A percentile compares a stretch with the other conserved stretches of the same genome.
Evolutionary conservation across 495 filamentous ascomycete species (phyloP).

Genomic region (Ramalina peruviana): DNA sequence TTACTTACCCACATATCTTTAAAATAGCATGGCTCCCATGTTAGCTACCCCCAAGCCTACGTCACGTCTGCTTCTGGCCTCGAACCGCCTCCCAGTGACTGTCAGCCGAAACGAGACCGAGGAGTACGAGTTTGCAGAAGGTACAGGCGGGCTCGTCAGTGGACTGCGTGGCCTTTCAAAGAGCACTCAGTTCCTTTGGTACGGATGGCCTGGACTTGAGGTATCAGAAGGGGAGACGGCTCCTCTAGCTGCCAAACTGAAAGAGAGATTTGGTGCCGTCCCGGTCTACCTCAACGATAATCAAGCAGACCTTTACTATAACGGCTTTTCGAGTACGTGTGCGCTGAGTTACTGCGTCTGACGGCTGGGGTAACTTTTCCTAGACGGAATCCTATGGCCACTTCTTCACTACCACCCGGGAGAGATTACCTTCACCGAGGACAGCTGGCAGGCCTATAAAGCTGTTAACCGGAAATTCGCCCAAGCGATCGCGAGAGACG

Average conservation of each 20-base stretch:
- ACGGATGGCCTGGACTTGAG: conserved; percentile 90
- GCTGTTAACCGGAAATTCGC: conserved; percentile 82
- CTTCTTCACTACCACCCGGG: conserved; percentile 92
- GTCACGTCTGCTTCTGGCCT: conserved; percentile 59
- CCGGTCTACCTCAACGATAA: conserved; percentile 71
- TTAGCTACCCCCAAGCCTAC: background rate
- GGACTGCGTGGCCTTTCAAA: conserved; percentile 83
- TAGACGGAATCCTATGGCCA: conserved; percentile 91
- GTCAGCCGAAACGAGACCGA: conserved; percentile 83
- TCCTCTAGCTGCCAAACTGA: conserved; percentile 48
- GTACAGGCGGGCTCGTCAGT: conserved; percentile 84
- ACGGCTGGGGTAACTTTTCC: background rate
- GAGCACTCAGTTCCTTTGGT: conserved; percentile 89
- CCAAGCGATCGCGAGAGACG: conserved; percentile 54
- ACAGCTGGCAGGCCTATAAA: conserved; percentile 72
- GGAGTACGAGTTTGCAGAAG: conserved; percentile 80
- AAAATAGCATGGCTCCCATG: background rate
- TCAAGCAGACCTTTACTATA: conserved; percentile 69
- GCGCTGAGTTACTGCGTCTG: background rate
- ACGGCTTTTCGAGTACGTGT: conserved; percentile 69
- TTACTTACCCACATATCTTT: no score
- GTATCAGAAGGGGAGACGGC: conserved; percentile 56
- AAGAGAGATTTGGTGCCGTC: conserved; percentile 57
- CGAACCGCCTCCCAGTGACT: conserved; percentile 88
- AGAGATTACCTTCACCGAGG: conserved; percentile 82